Conservation (phyloP, 75 land plant genomes). For the Cunninghamia lanceolata region DNA sequence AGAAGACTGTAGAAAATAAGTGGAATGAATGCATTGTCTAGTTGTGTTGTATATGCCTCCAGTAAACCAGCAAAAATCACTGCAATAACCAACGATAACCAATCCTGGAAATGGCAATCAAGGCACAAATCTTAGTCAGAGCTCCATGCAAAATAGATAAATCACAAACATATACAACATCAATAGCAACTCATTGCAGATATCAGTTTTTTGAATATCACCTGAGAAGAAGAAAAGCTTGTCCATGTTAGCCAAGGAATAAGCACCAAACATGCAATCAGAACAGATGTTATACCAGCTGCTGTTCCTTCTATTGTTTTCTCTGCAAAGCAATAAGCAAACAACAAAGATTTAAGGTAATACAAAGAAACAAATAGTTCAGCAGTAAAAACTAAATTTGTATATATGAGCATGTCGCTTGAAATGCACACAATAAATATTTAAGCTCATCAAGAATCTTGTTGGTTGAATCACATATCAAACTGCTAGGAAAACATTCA, state of each 20-base stretch:
- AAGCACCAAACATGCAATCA: slow-evolving; percentile 60
- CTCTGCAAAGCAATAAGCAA: slow-evolving; percentile 28
- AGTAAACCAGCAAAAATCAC: slow-evolving; percentile 63
- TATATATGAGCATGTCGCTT: neutral
- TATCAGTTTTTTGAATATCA: neutral
- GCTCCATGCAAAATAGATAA: neutral
- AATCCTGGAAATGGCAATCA: slow-evolving; percentile 45
- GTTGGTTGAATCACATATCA: slow-evolving; percentile 12
- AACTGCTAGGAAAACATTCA: slow-evolving; percentile 26
- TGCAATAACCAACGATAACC: slow-evolving; percentile 62
- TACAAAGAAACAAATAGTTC: neutral
- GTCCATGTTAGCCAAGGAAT: slow-evolving; percentile 59
- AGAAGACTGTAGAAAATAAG: slow-evolving; percentile 85
- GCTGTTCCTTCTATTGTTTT: slow-evolving; percentile 98
- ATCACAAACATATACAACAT: neutral
- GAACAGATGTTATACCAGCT: slow-evolving; percentile 85
- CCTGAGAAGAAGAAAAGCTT: slow-evolving; percentile 49
- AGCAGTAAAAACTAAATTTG: neutral
- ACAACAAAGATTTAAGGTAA: neutral
- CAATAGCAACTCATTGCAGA: neutral
- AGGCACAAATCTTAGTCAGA: neutral
- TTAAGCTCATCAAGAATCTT: neutral
- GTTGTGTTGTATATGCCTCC: slow-evolving; percentile 91
- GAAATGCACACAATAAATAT: neutral
- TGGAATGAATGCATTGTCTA: slow-evolving; percentile 93